phyloP scores from a whole-genome alignment of 495 filamentous ascomycete genomes.

The Penicillium canariense region DNA sequence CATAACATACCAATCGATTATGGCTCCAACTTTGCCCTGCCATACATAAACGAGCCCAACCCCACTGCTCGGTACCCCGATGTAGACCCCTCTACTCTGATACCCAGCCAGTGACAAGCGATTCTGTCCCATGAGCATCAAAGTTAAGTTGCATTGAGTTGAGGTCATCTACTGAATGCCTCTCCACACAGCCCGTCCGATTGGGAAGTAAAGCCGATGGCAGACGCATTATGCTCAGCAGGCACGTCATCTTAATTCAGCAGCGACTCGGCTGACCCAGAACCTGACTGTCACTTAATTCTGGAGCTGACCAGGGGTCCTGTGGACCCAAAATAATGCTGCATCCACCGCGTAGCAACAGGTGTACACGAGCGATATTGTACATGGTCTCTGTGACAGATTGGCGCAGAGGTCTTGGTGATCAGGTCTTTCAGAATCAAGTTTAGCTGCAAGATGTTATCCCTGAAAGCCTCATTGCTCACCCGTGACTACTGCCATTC shows the following conservation, averaged over 20 bases:
- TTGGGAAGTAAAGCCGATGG: neutral
- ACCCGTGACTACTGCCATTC: too few relatives aligned
- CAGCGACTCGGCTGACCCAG: neutral
- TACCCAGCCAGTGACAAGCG: slow-evolving; percentile 6
- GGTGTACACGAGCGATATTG: neutral
- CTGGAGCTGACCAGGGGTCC: neutral
- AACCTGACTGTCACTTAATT: neutral
- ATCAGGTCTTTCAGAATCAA: neutral
- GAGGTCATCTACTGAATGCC: neutral
- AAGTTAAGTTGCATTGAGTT: neutral
- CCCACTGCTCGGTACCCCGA: slow-evolving; percentile 2
- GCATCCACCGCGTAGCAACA: neutral
- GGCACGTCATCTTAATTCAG: neutral
- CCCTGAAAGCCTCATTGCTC: too few relatives aligned
- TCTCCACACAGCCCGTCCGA: neutral
- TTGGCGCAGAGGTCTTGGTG: neutral
- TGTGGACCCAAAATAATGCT: neutral
- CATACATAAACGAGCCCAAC: neutral
- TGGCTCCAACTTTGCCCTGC: neutral
- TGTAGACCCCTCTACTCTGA: slow-evolving; percentile 18
- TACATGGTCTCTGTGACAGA: neutral
- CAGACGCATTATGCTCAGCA: neutral
- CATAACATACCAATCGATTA: too few relatives aligned
- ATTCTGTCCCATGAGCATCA: neutral
- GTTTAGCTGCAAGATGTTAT: neutral